Evolutionary conservation across 139 green algal genomes (phyloP).

Genomic region (Pleodorina starrii): DNA sequence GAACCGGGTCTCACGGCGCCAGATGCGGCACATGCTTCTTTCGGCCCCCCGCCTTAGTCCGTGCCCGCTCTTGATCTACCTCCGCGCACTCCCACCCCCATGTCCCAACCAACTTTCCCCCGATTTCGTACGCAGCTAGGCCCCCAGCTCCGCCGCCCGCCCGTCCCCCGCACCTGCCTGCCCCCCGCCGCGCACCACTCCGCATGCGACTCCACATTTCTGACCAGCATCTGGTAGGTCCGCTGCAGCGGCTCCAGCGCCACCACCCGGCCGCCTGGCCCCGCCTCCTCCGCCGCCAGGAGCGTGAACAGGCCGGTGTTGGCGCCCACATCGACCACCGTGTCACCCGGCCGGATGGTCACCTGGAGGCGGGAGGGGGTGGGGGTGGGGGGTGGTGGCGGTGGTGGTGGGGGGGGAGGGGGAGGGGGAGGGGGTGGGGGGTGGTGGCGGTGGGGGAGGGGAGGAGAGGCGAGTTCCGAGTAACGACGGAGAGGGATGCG

Average conservation of each 20-base stretch:
- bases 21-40: no score
- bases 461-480: neutral
- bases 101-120: no score
- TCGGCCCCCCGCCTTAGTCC: no score
- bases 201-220: conserved; percentile 43
- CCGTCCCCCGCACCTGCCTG: neutral
- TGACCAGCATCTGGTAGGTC: conserved; percentile 47
- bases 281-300: conserved; percentile 25
- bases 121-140: no score
- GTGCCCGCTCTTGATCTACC: no score
- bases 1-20: no score
- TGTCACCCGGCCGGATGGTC: conserved; percentile 3
- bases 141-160: no score
- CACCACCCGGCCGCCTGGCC: conserved; percentile 35
- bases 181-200: neutral
- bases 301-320: conserved; percentile 64
- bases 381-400: no score
- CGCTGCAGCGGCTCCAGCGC: conserved; percentile 56
- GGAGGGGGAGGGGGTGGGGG: no score
- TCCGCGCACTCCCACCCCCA: no score
- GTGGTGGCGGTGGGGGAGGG: neutral
- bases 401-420: no score
- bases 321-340: conserved; percentile 64
- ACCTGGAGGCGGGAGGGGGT: neutral
- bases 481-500: neutral